Evolutionary conservation across 2,329 filamentous ascomycete species (phyloP).

Genomic region (Boeremia exigua): DNA sequence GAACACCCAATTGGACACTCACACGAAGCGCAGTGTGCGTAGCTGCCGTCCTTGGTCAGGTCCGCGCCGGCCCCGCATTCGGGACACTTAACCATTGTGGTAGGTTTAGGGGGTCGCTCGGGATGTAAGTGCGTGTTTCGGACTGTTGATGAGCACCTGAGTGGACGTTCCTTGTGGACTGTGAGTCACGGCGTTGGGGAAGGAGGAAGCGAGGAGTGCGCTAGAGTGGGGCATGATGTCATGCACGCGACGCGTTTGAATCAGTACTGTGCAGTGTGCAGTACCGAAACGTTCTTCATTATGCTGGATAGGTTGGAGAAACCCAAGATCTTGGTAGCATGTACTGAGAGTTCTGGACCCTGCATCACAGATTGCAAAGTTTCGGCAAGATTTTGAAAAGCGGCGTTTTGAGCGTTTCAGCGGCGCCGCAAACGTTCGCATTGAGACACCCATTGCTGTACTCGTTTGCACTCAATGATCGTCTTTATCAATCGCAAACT

Average conservation of each 20-base stretch:
- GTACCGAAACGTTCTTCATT: too few relatives aligned
- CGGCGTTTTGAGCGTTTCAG: too few relatives aligned
- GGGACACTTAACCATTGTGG: conserved; percentile 34
- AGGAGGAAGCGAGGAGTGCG: background rate
- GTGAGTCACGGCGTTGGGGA: background rate
- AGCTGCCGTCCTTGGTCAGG: conserved; percentile 37
- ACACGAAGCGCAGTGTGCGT: conserved; percentile 41
- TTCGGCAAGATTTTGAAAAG: too few relatives aligned
- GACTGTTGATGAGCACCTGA: conserved; percentile 6
- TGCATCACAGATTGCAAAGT: too few relatives aligned
- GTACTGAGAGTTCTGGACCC: too few relatives aligned
- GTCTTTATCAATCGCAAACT: conserved; percentile 54
- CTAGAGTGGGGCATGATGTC: conserved; percentile 14
- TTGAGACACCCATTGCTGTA: background rate
- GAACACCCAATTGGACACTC: conserved; percentile 7
- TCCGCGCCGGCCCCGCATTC: conserved; percentile 38
- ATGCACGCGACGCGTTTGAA: background rate
- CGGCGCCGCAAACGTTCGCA: background rate
- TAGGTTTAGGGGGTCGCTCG: background rate
- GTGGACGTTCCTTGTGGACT: background rate
- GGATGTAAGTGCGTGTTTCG: background rate
- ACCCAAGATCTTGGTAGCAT: too few relatives aligned
- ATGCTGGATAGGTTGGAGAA: too few relatives aligned
- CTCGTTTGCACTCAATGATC: conserved; percentile 1
- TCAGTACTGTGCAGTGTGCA: too few relatives aligned